Evolutionary conservation across 1,284 basidiomycete species (phyloP), one percentile per base, ranked within the genome.

Genomic region (Boletus sp.): DNA sequence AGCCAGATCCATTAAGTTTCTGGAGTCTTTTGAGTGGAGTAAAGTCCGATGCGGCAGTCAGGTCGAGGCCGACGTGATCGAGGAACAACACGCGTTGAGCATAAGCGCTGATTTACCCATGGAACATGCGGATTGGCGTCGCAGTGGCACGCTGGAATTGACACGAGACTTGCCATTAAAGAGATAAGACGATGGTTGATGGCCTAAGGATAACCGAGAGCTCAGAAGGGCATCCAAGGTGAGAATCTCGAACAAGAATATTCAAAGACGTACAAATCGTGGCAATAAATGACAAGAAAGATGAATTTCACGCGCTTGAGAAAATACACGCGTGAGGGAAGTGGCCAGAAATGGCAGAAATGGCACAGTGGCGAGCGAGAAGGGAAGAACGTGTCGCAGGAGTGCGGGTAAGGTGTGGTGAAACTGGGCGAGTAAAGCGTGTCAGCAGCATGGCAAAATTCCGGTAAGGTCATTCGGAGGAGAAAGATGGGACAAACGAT

Each of bases 11-110:
- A 76, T 78, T 73, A 76, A 77, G 80, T 78, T 78, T 74, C 77
- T 77, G 78, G 77, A 76, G 77, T 73, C 74, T 79, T 82, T 80
- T 77, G 76, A 79, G 85, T 88, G 85, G 86, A 86, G 85, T 78
- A 79, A 78, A 75, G 75, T 78, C 83, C 82, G 82, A 80, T 78
- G 67, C 51, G 65, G 76, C 76, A 77, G 74, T 55, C 68, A 69
- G 71, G 73, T 76, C 76, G 77, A 80, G 79, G 77, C 76, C 76
- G 78, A 73, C 69, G 74, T 81, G 85, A 87, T 89, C 84, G 82
- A 79, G 76, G 74, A 73, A 73, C 72, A 79, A 81, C 84, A 86
- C 80, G 83, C 81, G 84, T 79, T 74, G 63, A 65, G 67, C 71
- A 75, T 77, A 82, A 79, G 76, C 77, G 77, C 77, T 76, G 71